phyloP scores from a whole-genome alignment of 2,329 filamentous ascomycete species.

The Nakataea oryzae region DNA sequence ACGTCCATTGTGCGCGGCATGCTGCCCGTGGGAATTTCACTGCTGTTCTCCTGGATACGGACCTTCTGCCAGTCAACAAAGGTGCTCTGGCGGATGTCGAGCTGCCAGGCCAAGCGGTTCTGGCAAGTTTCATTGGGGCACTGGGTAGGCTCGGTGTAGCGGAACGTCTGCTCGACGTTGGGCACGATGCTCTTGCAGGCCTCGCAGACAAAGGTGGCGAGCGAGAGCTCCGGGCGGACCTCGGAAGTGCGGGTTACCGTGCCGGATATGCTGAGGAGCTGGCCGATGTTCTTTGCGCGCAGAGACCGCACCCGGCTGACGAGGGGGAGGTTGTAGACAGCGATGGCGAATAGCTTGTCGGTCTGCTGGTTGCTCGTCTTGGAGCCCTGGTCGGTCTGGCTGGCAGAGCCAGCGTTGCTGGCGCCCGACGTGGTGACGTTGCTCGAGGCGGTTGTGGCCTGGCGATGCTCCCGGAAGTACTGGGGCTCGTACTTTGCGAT shows the following conservation, averaged over 20 bases:
- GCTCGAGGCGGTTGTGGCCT: slow-evolving; percentile 61
- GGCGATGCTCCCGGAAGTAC: slow-evolving; percentile 88
- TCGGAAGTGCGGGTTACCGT: slow-evolving; percentile 96
- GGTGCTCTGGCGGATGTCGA: slow-evolving; percentile 95
- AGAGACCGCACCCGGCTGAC: slow-evolving; percentile 79
- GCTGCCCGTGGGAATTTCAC: slow-evolving; percentile 94
- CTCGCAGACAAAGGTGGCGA: slow-evolving; percentile 89
- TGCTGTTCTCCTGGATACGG: slow-evolving; percentile 94
- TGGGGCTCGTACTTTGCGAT: slow-evolving; percentile 90
- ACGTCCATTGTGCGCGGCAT: slow-evolving; percentile 99
- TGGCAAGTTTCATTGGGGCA: slow-evolving; percentile 82
- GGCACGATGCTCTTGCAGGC: slow-evolving; percentile 73
- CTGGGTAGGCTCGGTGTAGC: slow-evolving; percentile 92
- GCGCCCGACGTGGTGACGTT: slow-evolving; percentile 58
- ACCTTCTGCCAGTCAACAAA: slow-evolving; percentile 99
- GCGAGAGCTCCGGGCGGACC: slow-evolving; percentile 83
- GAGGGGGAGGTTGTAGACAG: slow-evolving; percentile 86
- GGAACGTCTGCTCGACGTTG: slow-evolving; percentile 94
- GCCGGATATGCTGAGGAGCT: slow-evolving; percentile 88
- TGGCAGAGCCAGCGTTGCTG: slow-evolving; percentile 51
- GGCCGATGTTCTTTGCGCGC: slow-evolving; percentile 82
- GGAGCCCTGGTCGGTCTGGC: slow-evolving; percentile 55
- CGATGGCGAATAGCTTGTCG: slow-evolving; percentile 87
- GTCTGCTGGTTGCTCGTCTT: slow-evolving; percentile 89
- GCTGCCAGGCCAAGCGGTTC: slow-evolving; percentile 85